Evolutionary conservation across 2,329 filamentous ascomycete species (phyloP), one percentile per base, ranked within the genome.

Genomic region (Neonectria magnoliae): DNA sequence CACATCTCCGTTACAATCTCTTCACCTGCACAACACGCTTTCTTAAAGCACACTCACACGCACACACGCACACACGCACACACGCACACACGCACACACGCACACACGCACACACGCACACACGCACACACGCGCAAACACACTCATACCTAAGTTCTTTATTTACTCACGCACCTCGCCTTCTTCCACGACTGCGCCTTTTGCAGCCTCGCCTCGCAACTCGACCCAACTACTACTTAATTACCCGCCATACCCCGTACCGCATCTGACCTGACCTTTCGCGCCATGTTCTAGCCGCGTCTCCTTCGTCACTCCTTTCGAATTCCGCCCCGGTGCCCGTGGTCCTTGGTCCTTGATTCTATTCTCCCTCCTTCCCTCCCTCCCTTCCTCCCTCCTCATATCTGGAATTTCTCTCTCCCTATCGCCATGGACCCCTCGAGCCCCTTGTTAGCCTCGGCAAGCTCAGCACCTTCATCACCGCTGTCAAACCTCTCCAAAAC

Each of bases 401-500:
- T 52, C 59, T 59, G 67, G 57, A 54, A 64, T 47, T 51, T 64
- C 66, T 54, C 56, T 33, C 25, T 25, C 45, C 42, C 41, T 41
- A 42, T 56, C 48, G 52, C 55, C 67, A 77, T 78, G 74, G 71
- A 70, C 48, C 64, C 69, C 36, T 71, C 71, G 60, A 77, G 71
- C 62, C 75, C 74, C 41, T 54, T 73, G 38, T 76, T 76, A 59
- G 76, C 80, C 56, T 77, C 77, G 41, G 75, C 77, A 45, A 50
- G 65, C 57, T 78, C 83, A 44, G 76, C 81, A 13, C 81, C 81
- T 27, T 87, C 84, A 2, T 88, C 86, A 36, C 85, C 86, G 36
- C 81, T 88, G 45, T 88, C 86, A 2, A 76, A 82, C 31, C 80
- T 88, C 53, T 85, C 84, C 22, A 80, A 82, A 52, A 86, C 87